A percentile compares a stretch with the other conserved stretches of the same genome.
phyloP scores from a whole-genome alignment of 352 stramenopile genomes.

The Pythium folliculosum region DNA sequence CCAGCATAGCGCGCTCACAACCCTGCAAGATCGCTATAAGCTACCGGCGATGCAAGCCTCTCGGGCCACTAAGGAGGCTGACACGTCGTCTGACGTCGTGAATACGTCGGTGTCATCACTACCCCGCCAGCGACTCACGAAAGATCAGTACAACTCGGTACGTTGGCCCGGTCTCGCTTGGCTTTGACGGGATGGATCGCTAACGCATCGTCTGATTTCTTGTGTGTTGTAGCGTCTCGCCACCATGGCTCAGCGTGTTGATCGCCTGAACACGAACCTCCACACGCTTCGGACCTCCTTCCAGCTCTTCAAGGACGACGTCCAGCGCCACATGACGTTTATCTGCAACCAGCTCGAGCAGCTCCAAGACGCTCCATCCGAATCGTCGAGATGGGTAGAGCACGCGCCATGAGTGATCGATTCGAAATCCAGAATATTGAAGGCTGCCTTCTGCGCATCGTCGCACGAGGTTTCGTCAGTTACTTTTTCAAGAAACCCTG shows the following conservation, averaged over 20 bases:
- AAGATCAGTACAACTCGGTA: conserved; percentile 28
- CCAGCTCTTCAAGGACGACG: conserved; percentile 51
- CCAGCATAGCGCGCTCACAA: neutral
- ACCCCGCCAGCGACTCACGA: conserved; percentile 1
- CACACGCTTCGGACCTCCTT: conserved; percentile 58
- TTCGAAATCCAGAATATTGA: conserved; percentile 5
- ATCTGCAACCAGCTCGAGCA: conserved; percentile 51
- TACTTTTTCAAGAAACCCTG: neutral
- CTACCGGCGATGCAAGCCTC: conserved; percentile 5
- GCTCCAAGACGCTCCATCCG: neutral
- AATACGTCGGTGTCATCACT: neutral
- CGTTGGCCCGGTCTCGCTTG: neutral
- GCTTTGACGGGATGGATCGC: neutral
- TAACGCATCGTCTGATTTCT: neutral
- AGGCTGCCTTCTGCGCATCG: neutral
- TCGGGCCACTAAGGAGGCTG: too few species aligned
- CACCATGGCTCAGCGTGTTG: conserved; percentile 37
- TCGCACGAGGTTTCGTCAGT: conserved; percentile 1
- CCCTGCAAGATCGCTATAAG: conserved; percentile 19
- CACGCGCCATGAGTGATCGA: neutral
- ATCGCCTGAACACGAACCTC: conserved; percentile 38
- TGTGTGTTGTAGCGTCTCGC: conserved; percentile 33
- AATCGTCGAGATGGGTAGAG: neutral
- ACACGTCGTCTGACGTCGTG: neutral
- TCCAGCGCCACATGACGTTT: conserved; percentile 53